These are phyloP conservation scores for Echites panduratus DNA, from an alignment of 257 asterid species.

Conservation along the genomic window DNA sequence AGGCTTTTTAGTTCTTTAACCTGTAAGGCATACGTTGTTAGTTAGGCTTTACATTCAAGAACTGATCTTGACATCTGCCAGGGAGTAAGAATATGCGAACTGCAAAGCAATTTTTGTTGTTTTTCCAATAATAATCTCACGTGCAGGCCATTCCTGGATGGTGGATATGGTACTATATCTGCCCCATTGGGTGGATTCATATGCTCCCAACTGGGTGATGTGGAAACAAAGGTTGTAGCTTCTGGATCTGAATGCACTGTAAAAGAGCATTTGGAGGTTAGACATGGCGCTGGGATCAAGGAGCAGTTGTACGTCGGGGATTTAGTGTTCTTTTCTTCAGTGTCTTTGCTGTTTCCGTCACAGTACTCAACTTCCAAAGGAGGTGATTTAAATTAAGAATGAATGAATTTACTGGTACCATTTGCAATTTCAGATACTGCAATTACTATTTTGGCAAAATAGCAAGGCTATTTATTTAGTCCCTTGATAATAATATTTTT, in stretches of 20 bases:
- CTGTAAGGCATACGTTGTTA: constrained; percentile 33
- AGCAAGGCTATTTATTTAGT: too few relatives aligned
- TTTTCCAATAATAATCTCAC: too few relatives aligned
- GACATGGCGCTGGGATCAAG: constrained; percentile 46
- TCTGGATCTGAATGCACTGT: constrained; percentile 59
- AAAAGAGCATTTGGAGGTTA: constrained; percentile 43
- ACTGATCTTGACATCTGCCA: too few relatives aligned
- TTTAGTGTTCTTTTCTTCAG: constrained; percentile 49
- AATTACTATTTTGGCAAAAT: too few relatives aligned
- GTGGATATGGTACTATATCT: constrained; percentile 93
- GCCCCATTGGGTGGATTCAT: constrained; percentile 81
- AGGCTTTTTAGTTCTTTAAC: constrained; percentile 58
- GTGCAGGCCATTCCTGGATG: constrained; percentile 71
- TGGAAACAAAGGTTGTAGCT: constrained; percentile 45
- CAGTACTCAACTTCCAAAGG: constrained; percentile 61
- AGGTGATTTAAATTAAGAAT: constrained; percentile 45
- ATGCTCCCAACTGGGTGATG: constrained; percentile 84
- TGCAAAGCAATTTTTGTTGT: too few relatives aligned
- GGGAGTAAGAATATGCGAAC: too few relatives aligned
- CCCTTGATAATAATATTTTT: too few relatives aligned
- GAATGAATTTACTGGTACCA: too few relatives aligned
- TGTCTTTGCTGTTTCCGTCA: constrained; percentile 60
- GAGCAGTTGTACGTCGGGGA: constrained; percentile 37
- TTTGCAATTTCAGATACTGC: too few relatives aligned
- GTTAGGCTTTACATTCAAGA: too few relatives aligned